Evolutionary conservation across 192 early-diverging fungal species (phyloP).

Genomic region (Podila epicladia): DNA sequence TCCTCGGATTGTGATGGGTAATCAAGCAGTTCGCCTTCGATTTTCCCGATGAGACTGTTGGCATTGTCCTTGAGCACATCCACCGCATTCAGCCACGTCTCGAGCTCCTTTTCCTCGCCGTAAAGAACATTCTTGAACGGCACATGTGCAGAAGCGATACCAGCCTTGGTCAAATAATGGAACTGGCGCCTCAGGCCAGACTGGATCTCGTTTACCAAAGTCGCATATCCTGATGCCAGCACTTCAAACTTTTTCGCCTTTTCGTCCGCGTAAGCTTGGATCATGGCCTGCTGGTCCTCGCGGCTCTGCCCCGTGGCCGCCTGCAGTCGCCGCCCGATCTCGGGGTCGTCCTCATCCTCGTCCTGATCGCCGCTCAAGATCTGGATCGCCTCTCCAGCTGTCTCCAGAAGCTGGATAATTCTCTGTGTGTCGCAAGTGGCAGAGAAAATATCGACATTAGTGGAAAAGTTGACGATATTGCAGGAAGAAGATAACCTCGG

Average conservation of each 20-base stretch:
- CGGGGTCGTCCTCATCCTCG: constrained; percentile 5
- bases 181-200: constrained; percentile 44
- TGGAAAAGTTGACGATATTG: too few relatives aligned
- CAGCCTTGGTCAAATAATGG: constrained; percentile 50
- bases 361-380: constrained; percentile 43
- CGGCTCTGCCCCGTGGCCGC: constrained; percentile 3
- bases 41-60: constrained; percentile 18
- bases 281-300: constrained; percentile 8
- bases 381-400: constrained; percentile 50
- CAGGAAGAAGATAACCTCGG: neutral
- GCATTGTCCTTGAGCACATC: constrained; percentile 40
- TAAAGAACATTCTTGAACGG: constrained; percentile 54
- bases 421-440: constrained; percentile 16
- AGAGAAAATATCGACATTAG: neutral
- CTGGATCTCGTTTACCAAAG: constrained; percentile 53
- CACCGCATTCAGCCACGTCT: constrained; percentile 54
- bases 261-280: constrained; percentile 21
- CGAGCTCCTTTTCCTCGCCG: constrained; percentile 55
- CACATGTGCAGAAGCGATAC: constrained; percentile 50
- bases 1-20: neutral
- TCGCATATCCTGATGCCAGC: constrained; percentile 24
- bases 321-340: constrained; percentile 11
- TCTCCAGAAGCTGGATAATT: constrained; percentile 50
- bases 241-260: constrained; percentile 37
- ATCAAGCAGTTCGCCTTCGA: constrained; percentile 9